A percentile compares a stretch with the other conserved stretches of the same genome.
phyloP scores from a whole-genome alignment of 768 basidiomycete genomes.

The Trametes cubensis region DNA sequence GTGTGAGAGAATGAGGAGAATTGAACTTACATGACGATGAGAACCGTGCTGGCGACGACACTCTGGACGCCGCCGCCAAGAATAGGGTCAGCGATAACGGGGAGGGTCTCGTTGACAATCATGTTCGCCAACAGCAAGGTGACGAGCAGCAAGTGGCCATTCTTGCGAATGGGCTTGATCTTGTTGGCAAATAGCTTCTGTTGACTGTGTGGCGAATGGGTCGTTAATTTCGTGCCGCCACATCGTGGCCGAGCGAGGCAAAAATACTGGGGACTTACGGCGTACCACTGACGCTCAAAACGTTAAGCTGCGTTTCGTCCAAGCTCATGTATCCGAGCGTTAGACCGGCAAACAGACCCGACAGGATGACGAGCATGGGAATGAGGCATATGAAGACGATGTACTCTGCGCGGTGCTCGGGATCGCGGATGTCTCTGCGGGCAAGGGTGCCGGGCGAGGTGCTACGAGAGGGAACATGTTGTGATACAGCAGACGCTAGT shows the following conservation, averaged over 20 bases:
- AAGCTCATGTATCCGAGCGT: constrained; percentile 93
- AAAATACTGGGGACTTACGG: constrained; percentile 51
- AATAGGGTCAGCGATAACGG: constrained; percentile 78
- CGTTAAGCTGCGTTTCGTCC: constrained; percentile 90
- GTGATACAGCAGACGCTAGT: constrained; percentile 30
- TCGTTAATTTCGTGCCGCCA: neutral
- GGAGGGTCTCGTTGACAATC: constrained; percentile 89
- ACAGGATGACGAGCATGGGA: constrained; percentile 79
- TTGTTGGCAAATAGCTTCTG: constrained; percentile 82
- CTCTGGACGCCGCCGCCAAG: constrained; percentile 79
- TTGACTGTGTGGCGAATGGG: constrained; percentile 46
- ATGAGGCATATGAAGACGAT: constrained; percentile 62
- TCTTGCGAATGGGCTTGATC: constrained; percentile 84
- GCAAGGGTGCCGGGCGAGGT: constrained; percentile 25
- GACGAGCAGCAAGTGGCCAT: constrained; percentile 81
- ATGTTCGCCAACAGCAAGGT: constrained; percentile 86
- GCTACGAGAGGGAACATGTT: constrained; percentile 29
- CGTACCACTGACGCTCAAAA: constrained; percentile 82
- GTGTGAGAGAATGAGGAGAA: constrained; percentile 11
- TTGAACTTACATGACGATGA: constrained; percentile 81
- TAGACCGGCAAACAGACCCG: constrained; percentile 88
- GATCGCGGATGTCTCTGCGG: constrained; percentile 34
- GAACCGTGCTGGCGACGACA: constrained; percentile 79
- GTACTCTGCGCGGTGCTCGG: constrained; percentile 33
- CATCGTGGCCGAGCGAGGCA: constrained; percentile 14